phyloP scores from a whole-genome alignment of 148 eudicot genomes.

The Persicaria tinctoria region DNA sequence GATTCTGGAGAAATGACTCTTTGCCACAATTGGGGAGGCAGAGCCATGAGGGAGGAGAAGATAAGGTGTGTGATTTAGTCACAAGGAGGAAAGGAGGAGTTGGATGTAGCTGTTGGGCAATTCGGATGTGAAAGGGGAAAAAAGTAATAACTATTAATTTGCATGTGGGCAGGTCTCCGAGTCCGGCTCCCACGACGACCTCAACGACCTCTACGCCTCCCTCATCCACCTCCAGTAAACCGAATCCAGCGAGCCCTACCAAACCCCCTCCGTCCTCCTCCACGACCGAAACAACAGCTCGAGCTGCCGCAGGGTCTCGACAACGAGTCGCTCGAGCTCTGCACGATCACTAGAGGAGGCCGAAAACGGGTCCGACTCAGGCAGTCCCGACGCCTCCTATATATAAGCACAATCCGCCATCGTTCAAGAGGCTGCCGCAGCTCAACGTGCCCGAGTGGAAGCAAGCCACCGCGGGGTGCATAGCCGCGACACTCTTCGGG shows the following conservation, averaged over 20 bases:
- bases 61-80: too few species aligned
- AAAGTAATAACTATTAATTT: too few species aligned
- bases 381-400: background rate
- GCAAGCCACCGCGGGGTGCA: conserved; percentile 34
- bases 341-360: background rate
- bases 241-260: background rate
- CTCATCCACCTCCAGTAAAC: conserved; percentile 19
- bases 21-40: too few species aligned
- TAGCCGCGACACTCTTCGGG: conserved; percentile 33
- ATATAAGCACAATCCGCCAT: conserved; percentile 17
- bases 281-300: conserved; percentile 24
- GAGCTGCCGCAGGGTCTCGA: conserved; percentile 21
- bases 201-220: conserved; percentile 28
- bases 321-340: conserved; percentile 36
- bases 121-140: too few species aligned
- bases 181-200: too few species aligned
- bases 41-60: too few species aligned
- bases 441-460: conserved; percentile 55
- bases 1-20: too few species aligned
- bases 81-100: too few species aligned
- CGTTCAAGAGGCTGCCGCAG: conserved; percentile 25
- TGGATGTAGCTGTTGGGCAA: too few species aligned
- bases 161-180: too few species aligned
- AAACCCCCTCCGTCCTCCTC: conserved; percentile 6
- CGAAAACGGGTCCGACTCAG: background rate